Base-by-base conservation (phyloP, 2,329 filamentous ascomycete species). In the Neoscytalidium dimidiatum region DNA sequence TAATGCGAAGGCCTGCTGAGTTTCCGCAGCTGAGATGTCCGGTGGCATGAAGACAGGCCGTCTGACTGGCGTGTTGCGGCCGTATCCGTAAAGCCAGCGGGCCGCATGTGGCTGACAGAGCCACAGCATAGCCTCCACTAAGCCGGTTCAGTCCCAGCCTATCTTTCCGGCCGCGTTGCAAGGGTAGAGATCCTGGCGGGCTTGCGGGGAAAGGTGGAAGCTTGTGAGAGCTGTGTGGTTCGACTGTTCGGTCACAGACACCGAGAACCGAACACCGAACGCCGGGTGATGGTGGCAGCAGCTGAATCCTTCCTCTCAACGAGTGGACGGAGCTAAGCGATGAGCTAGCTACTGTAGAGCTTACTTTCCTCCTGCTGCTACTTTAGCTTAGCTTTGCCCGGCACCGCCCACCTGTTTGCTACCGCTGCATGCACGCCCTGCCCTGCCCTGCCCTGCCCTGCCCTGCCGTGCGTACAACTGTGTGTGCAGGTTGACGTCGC, bases 81-180 rank as follows among this genome's bases (percentile, higher is more conserved):
- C 56, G 38, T 57, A 43, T 29, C 14, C 23, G 53, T 21, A 29
- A 19, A 23, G 33, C 19, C 4, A 23, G 13, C 3, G 7, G 5
- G 13, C 19, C 23, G 33, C 52, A 28, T 41, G 52, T 26, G 33
- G 23, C 52, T 35, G 8, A 41, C 56, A 17, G 21, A 60, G 56
- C 56, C 56, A 60, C 56, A 33, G 33, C 41, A 60, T 41, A 44
- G 56, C 56, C 56, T 33, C 56, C 41, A 23, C 38, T 33, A 46
- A 46, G 33, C 35, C 23, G 17, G 21, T 43, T 38, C 52, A 23
- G 17, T 13, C 13, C 4, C 56, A 60, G n/a, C 26, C n/a, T 46
- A 60, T 60, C n/a, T 58, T 23, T 43, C 53, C 35, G 23, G 14
- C 21, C 8, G 19, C 11, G 11, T 2, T 17, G 41, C 56, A 60